phyloP scores from a whole-genome alignment of 345 rosid genomes.

The Dovyalis caffra region DNA sequence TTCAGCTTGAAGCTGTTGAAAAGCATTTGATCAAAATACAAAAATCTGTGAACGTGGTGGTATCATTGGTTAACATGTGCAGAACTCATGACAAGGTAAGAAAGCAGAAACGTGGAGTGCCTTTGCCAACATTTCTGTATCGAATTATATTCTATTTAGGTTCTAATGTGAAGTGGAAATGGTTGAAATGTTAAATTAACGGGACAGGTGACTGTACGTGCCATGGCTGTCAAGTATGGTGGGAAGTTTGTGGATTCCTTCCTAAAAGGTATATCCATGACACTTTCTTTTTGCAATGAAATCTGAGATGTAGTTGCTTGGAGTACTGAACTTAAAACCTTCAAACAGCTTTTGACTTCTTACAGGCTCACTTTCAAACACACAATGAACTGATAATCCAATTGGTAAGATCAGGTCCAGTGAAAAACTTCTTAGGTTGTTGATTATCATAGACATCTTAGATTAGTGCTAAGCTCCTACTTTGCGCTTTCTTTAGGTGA shows the following conservation, averaged over 20 bases:
- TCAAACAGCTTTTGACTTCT: slow-evolving; percentile 64
- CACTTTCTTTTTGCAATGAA: slow-evolving; percentile 6
- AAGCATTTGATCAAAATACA: slow-evolving; percentile 45
- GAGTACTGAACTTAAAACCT: slow-evolving; percentile 17
- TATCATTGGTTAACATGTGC: slow-evolving; percentile 72
- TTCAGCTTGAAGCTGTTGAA: slow-evolving; percentile 41
- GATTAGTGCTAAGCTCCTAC: background rate
- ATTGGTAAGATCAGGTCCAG: slow-evolving; percentile 44
- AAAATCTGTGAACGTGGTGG: slow-evolving; percentile 62
- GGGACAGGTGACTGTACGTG: slow-evolving; percentile 59
- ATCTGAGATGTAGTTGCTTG: slow-evolving; percentile 6
- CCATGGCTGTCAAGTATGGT: slow-evolving; percentile 84
- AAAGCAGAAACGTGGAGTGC: background rate
- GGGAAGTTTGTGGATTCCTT: slow-evolving; percentile 76
- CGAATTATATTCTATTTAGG: background rate
- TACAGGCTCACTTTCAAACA: slow-evolving; percentile 62
- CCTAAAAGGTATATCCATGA: slow-evolving; percentile 56
- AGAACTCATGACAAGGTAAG: slow-evolving; percentile 67
- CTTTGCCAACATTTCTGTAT: slow-evolving; percentile 6
- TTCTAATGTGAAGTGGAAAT: background rate
- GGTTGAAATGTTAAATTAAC: slow-evolving; percentile 16
- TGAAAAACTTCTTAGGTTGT: background rate
- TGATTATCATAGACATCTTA: background rate
- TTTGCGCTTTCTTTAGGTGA: slow-evolving; percentile 44
- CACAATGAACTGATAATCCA: slow-evolving; percentile 60